Evolutionary conservation across 2,329 filamentous ascomycete genomes (phyloP), one percentile per base, ranked within the genome.

Genomic region (Ceratocystiopsis brevicomis): DNA sequence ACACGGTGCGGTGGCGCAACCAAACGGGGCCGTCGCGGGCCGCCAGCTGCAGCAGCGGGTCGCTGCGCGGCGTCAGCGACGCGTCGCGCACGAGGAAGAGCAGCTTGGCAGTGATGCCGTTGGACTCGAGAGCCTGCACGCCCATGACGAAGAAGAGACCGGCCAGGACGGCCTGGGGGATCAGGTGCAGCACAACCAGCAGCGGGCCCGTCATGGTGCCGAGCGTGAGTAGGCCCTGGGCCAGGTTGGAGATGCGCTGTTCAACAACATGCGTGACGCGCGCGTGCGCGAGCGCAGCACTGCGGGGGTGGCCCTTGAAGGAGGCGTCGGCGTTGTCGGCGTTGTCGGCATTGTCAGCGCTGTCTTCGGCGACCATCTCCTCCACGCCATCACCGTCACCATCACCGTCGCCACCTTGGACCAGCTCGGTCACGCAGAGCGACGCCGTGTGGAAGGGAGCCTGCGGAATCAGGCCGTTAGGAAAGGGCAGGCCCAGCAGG

Each of bases 131-230:
- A 3, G 81, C 81, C 60, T 87, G 79, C 47, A 83, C 68, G 37
- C 81, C 82, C 82, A 88, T 87, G 56, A 85, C 72, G 60, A 87
- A 87, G 66, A 88, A 88, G 21, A 88, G 68, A 0, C 82, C 82
- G 0, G 81, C 82, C 44, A 88, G 69, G 1, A 87, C 81, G 47
- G 77, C 81, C 54, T 86, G 81, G 0, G 82, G 83, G 50, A 88
- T 82, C 11, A 85, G 69, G 53, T 85, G 78, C 11, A 88, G 64
- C 15, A 86, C 80, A 17, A 77, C 62, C 1, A 88, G 70, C 2
- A 88, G 64, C 0, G 82, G 82, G 0, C 78, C 77, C 1, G 75
- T 72, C 80, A 87, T 87, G 46, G 82, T 85, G 38, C 79, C 79
- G 5, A 88, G 69, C 0, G 81, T 85, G 3, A 88, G 64, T 0